Conservation (phyloP, 2,329 filamentous ascomycete genomes). For the Alternaria sp. region DNA sequence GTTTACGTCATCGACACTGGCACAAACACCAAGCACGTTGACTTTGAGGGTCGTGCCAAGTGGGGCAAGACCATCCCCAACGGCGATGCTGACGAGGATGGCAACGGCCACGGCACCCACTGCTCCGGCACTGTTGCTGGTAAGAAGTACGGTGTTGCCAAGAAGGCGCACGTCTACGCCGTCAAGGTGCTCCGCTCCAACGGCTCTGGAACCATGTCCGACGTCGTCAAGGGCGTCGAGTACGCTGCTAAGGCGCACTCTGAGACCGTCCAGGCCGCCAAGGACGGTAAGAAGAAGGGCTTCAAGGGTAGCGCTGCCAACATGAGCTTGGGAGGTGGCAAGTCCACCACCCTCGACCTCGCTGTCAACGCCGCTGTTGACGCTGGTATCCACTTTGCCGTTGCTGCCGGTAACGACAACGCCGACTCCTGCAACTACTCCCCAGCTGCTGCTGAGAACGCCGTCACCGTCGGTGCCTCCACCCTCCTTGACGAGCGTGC, state of each 20-base stretch:
- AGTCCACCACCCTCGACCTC: constrained; percentile 88
- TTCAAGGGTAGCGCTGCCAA: constrained; percentile 99
- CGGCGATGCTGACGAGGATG: constrained; percentile 86
- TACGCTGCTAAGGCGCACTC: constrained; percentile 85
- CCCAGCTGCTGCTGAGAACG: constrained; percentile 88
- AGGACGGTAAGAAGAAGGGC: constrained; percentile 89
- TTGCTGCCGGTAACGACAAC: constrained; percentile 98
- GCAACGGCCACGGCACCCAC: constrained; percentile 98
- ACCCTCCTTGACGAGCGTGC: constrained; percentile 94
- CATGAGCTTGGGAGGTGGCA: constrained; percentile 99
- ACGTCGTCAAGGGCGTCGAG: constrained; percentile 98
- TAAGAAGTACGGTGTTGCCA: constrained; percentile 99
- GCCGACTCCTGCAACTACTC: constrained; percentile 99
- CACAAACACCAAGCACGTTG: constrained; percentile 91
- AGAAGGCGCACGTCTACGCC: constrained; percentile 96
- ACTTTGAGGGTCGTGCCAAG: constrained; percentile 93
- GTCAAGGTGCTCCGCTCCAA: constrained; percentile 99
- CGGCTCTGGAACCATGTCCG: constrained; percentile 97
- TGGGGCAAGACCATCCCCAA: constrained; percentile 97
- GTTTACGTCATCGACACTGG: constrained; percentile 99
- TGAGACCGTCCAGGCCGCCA: constrained; percentile 78
- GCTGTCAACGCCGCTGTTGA: constrained; percentile 94
- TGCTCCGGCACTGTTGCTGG: constrained; percentile 98
- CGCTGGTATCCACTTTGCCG: constrained; percentile 94
- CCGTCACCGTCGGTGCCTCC: constrained; percentile 94